Evolutionary conservation across 352 stramenopile genomes (phyloP).

Genomic region (Phytophthora aleatoria): DNA sequence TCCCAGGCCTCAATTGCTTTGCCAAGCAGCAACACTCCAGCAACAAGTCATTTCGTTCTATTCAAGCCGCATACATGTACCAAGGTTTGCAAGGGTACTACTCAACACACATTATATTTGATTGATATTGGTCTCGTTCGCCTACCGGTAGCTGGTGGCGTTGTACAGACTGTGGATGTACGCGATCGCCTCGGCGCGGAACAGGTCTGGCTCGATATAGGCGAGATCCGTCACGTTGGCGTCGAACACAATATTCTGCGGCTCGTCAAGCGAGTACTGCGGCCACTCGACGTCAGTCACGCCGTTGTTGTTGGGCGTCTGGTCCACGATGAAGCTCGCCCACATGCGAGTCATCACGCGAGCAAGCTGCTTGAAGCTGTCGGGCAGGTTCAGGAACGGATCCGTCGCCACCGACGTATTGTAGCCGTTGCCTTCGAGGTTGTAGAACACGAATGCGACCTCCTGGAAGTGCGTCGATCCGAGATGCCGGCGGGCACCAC

Average conservation of each 20-base stretch:
- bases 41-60: too few species aligned
- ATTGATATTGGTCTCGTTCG: background rate
- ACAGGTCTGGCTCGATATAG: slow-evolving; percentile 36
- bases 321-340: slow-evolving; percentile 37
- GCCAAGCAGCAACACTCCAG: background rate
- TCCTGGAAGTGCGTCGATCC: slow-evolving; percentile 32
- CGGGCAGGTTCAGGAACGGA: slow-evolving; percentile 27
- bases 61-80: too few species aligned
- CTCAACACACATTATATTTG: background rate
- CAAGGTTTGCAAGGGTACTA: background rate
- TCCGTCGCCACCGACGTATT: slow-evolving; percentile 27
- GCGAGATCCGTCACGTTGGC: slow-evolving; percentile 32
- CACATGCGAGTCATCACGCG: slow-evolving; percentile 40
- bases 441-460: slow-evolving; percentile 41
- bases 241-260: slow-evolving; percentile 38
- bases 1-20: too few species aligned
- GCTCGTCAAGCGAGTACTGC: slow-evolving; percentile 30
- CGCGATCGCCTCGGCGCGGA: slow-evolving; percentile 32
- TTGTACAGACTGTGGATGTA: slow-evolving; percentile 34
- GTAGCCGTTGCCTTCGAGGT: slow-evolving; percentile 32
- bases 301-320: slow-evolving; percentile 26
- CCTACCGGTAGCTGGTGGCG: slow-evolving; percentile 16
- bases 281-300: slow-evolving; percentile 30
- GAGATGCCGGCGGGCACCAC: slow-evolving; percentile 20
- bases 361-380: slow-evolving; percentile 23